phyloP scores from a whole-genome alignment of 1,284 basidiomycete genomes.

The Hymenochaete sp. region DNA sequence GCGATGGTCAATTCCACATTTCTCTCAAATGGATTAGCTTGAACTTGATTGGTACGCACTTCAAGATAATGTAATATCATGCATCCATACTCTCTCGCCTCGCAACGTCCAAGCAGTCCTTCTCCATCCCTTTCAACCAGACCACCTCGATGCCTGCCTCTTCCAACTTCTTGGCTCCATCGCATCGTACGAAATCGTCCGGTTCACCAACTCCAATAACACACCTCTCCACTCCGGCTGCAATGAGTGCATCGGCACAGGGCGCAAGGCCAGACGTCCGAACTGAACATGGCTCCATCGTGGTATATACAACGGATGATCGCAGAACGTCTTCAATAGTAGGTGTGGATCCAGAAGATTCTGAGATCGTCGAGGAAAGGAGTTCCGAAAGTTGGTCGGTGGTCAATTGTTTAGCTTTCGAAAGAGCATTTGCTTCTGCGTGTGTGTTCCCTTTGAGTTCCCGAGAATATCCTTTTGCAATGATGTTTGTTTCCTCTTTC shows the following conservation, averaged over 20 bases:
- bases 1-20: too few species aligned
- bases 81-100: too few species aligned
- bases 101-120: conserved; percentile 71
- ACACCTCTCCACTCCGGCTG: conserved; percentile 64
- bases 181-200: conserved; percentile 89
- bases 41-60: too few species aligned
- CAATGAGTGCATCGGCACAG: conserved; percentile 82
- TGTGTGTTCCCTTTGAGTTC: conserved; percentile 95
- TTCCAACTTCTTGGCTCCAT: conserved; percentile 72
- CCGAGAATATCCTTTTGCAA: conserved; percentile 84
- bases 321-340: conserved; percentile 41
- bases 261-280: conserved; percentile 82
- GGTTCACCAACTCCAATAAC: conserved; percentile 92
- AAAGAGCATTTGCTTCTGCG: conserved; percentile 91
- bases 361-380: conserved; percentile 31
- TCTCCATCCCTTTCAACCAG: conserved; percentile 64
- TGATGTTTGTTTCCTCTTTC: conserved; percentile 33
- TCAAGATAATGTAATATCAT: too few species aligned
- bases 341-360: conserved; percentile 20
- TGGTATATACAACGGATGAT: conserved; percentile 79
- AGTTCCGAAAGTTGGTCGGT: conserved; percentile 34
- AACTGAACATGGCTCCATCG: conserved; percentile 93
- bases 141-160: conserved; percentile 71
- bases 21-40: too few species aligned
- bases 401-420: conserved; percentile 54